Evolutionary conservation across 768 basidiomycete genomes (phyloP), one percentile per base, ranked within the genome.

Genomic region (Strobilomyces dryophilus): DNA sequence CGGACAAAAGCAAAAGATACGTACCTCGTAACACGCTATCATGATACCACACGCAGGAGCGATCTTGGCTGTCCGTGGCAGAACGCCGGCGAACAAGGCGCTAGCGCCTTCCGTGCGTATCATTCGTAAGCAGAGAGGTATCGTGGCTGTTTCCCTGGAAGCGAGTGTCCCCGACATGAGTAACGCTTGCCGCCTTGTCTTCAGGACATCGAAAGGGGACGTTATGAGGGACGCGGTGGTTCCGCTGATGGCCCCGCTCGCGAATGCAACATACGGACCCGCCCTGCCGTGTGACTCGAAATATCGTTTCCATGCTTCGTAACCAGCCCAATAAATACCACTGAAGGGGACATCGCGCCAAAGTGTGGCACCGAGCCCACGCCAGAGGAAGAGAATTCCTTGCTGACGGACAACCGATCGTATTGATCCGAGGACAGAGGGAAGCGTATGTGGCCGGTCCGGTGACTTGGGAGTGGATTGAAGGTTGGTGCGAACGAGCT

Each of bases 331-430:
- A 64, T 99, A 99, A 31, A 95, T 74, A 11, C 95, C 97, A 37
- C 91, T 93, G 67, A 99, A 99, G 0, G 97, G 95, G 7, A 98
- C 95, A 61, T 99, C 97, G 46, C 97, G 81, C 94, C 94, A 98
- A 9, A 99, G 76, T 5, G 93, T 95, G 2, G 95, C 82, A 1
- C 89, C 89, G 8, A 99, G 76, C 0, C 97, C 97, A 49, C 92
- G 79, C 92, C 93, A 99, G 26, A 98, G 78, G 45, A 81, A 86
- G 10, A 74, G 68, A 7, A 84, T 60, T 7, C 95, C 95, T 41
- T 87, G 75, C 32, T 73, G 65, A 24, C 76, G 78, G 11, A 89
- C 84, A 11, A 90, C 70, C 0, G 60, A 66, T 0, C 79, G 77
- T 53, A 95, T 74, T 4, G 86, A 82, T 36, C 72, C 51, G 20